Base-by-base conservation (phyloP, 2,329 filamentous ascomycete species). In the Calonectria pseudoturangicola region DNA sequence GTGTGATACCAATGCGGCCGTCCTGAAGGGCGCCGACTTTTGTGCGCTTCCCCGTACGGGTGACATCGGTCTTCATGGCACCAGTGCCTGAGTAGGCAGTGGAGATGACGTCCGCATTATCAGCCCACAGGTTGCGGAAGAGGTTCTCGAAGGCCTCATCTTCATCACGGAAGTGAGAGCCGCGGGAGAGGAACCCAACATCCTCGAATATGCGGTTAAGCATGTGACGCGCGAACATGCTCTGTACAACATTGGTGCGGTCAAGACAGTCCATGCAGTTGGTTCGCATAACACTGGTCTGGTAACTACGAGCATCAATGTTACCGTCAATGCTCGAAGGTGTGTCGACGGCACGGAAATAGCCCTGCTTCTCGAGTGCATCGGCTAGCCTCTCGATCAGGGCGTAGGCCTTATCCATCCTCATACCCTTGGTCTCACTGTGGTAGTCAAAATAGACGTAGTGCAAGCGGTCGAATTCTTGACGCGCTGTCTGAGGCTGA, bases 231-330 rank as follows among this genome's bases (percentile, higher is more conserved):
- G 94, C 97, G 71, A 99, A 91, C 94, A 98, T 98, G 83, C 95
- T 98, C 85, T 99, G 97, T 4, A 99, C 95, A 8, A 99, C 96
- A 80, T 99, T 99, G 66, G 97, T 99, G 66, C 97, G 94, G 84
- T 99, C 97, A 16, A 99, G 90, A 77, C 97, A 99, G 85, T 99
- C 97, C 97, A 99, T 99, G 86, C 97, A 99, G 84, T 99, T 99
- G 47, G 97, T 98, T 67, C 97, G 93, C 75, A 99, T 96, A 18
- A 98, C 96, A 73, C 94, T 95, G 1, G 92, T 95, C 87, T 99
- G 97, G 75, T 91, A 89, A 74, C 91, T 93, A 75, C 95, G 92
- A 41, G 95, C 91, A 79, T 98, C 96, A 15, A 98, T 89, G 21
- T 91, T 91, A 36, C 93, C 94, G 71, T 92, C 89, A 63, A 88